These are phyloP conservation scores for Acacia concinna DNA, from an alignment of 331 rosid species.

Conservation along the genomic window DNA sequence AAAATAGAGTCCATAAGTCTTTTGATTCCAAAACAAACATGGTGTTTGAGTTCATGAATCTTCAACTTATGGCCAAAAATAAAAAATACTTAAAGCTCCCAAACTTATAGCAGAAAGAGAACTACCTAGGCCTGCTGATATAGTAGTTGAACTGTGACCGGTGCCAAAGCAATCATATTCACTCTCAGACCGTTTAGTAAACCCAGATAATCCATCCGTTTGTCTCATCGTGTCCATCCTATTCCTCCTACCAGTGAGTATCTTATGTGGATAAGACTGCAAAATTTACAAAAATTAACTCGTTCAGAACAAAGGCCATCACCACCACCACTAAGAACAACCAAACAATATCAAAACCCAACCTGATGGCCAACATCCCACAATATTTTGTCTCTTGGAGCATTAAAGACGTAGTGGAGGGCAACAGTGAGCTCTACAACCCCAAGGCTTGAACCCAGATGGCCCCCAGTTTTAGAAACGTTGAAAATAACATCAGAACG, in stretches of 20 bases:
- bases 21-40: not conserved
- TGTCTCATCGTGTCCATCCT: constrained; percentile 89
- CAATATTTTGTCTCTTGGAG: constrained; percentile 81
- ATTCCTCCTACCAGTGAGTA: constrained; percentile 89
- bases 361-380: constrained; percentile 99
- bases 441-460: constrained; percentile 94
- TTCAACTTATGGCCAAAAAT: not conserved
- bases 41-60: not conserved
- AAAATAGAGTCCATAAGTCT: not conserved
- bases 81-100: not conserved
- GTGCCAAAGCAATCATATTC: constrained; percentile 91
- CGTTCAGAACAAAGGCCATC: not conserved
- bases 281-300: constrained; percentile 27
- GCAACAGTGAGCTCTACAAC: constrained; percentile 98
- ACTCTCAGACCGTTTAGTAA: constrained; percentile 90
- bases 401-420: constrained; percentile 87
- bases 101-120: constrained; percentile 22
- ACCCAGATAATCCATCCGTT: constrained; percentile 90
- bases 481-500: constrained; percentile 94
- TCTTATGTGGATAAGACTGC: constrained; percentile 94
- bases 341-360: not conserved
- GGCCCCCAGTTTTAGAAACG: constrained; percentile 95
- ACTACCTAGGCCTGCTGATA: constrained; percentile 96
- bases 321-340: not conserved
- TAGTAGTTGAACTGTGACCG: constrained; percentile 97